Evolutionary conservation across 139 green algal species (phyloP), one percentile per base, ranked within the genome.

Genomic region (Chlorella sp.): DNA sequence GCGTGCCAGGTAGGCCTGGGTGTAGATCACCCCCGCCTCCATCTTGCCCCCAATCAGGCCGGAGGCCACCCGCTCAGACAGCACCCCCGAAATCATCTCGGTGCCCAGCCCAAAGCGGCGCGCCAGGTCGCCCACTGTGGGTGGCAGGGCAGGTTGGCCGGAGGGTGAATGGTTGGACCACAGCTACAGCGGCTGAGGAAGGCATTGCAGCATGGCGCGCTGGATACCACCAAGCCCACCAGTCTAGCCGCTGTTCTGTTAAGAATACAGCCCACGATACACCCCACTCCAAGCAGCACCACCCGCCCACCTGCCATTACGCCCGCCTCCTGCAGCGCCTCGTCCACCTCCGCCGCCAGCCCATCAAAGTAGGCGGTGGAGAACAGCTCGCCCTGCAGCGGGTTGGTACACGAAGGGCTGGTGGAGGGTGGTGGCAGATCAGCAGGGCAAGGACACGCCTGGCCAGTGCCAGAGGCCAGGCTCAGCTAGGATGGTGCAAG

Each of bases 11-110:
- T 97, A 93, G 9, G 92, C 92, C 12, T 88, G 89, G 0, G 96
- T 99, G 90, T 97, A 98, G 69, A 99, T 81, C 47, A 97, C 88
- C 0, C 92, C 91, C 1, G 87, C 92, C 74, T 98, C 93, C 36
- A 98, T 83, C 13, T 91, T 87, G 21, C 95, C 96, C 18, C 91
- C 57, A n/a, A 98, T 95, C 7, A 69, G 36, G 44, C 47, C 88
- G 34, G 89, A 89, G 15, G 28, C 68, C 72, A 98, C 60, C 7
- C 88, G 88, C 28, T 72, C 17, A 0, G 65, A 36, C 57, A 99
- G 51, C 15, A 89, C 74, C 20, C 78, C 84, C 18, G 82, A 39
- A 57, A 99, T 73, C 78, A 98, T 89, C 55, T 99, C 97, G 13
- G 87, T 88, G 38, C 78, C 89, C 69, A 99, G 92, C 3, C 88